These are phyloP conservation scores for Cicer pinnatifidum DNA, from an alignment of 306 rosid genomes.

Conservation along the genomic window DNA sequence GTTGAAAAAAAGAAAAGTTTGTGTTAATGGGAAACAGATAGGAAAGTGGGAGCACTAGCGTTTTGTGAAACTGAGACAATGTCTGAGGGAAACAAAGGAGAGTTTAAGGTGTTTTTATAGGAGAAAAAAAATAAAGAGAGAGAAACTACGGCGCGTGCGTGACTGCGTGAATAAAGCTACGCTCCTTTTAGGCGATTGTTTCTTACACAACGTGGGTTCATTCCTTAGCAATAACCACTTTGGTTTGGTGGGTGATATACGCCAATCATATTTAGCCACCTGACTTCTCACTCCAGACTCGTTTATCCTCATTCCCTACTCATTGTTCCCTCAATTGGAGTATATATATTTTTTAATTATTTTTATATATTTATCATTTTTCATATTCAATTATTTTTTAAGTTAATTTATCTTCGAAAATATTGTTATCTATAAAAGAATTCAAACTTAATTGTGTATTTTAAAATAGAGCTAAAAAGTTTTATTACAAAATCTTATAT, in stretches of 20 bases:
- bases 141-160: conserved; percentile 40
- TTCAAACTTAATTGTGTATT: too few relatives aligned
- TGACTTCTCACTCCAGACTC: background rate
- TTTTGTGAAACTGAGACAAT: conserved; percentile 32
- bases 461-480: too few relatives aligned
- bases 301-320: background rate
- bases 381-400: too few relatives aligned
- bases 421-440: too few relatives aligned
- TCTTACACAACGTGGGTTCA: conserved; percentile 57
- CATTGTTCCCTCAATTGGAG: background rate
- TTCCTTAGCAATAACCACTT: conserved; percentile 54
- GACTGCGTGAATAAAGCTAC: conserved; percentile 56
- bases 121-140: background rate
- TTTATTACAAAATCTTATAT: too few relatives aligned
- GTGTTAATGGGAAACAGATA: background rate
- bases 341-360: background rate
- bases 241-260: conserved; percentile 40
- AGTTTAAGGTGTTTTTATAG: conserved; percentile 47
- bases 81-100: conserved; percentile 39
- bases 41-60: background rate
- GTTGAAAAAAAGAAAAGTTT: background rate
- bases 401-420: too few relatives aligned
- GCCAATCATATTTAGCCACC: conserved; percentile 49
- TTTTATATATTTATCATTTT: background rate
- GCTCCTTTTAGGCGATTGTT: conserved; percentile 66